Evolutionary conservation across 2,329 filamentous ascomycete genomes (phyloP).

Genomic region (Apiospora pterosperma): DNA sequence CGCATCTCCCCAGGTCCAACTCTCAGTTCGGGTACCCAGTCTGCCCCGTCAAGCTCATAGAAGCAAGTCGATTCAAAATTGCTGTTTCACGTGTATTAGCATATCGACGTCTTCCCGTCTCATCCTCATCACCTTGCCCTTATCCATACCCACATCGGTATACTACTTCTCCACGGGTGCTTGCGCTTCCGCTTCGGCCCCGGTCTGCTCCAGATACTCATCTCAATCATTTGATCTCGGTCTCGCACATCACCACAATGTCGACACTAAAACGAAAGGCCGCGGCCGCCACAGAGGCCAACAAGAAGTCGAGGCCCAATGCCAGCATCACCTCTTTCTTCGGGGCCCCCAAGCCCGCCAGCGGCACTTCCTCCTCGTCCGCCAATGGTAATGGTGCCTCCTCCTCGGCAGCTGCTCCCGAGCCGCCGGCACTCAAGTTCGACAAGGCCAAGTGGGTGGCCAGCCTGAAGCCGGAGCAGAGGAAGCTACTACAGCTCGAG

Average conservation of each 20-base stretch:
- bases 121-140: neutral
- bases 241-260: conserved; percentile 32
- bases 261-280: conserved; percentile 65
- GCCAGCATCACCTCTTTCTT: conserved; percentile 90
- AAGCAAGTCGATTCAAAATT: neutral
- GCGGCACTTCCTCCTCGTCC: too few species aligned
- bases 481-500: conserved; percentile 77
- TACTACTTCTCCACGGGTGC: neutral
- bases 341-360: conserved; percentile 57
- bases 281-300: conserved; percentile 46
- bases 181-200: neutral
- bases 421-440: conserved; percentile 54
- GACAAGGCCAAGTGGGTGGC: conserved; percentile 90
- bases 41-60: too few species aligned
- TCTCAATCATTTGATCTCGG: neutral
- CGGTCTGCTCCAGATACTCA: neutral
- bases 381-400: conserved; percentile 12
- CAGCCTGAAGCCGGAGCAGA: conserved; percentile 76
- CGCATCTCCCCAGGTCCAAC: neutral
- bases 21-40: neutral
- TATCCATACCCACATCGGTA: neutral
- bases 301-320: conserved; percentile 74
- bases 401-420: conserved; percentile 17
- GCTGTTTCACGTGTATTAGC: neutral
- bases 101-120: neutral